A percentile compares a stretch with the other conserved stretches of the same genome.
phyloP scores from a whole-genome alignment of 345 rosid species.

The Populus deltoides region DNA sequence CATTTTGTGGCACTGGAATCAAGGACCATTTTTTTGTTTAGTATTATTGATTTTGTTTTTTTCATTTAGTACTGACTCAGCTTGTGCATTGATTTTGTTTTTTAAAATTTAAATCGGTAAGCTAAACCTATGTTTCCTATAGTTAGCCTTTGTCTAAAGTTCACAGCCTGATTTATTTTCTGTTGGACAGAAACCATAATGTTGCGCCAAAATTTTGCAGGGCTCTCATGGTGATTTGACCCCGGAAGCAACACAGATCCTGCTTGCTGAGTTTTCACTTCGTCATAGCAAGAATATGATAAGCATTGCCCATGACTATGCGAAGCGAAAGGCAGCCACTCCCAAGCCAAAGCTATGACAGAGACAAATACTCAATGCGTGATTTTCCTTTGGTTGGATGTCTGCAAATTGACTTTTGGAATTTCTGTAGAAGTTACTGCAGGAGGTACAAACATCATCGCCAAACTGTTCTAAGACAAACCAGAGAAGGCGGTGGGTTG shows the following conservation, averaged over 20 bases:
- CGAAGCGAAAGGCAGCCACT: constrained; percentile 44
- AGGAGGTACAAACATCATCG: neutral
- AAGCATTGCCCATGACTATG: constrained; percentile 65
- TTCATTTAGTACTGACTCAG: neutral
- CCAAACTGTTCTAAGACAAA: neutral
- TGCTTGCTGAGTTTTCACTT: constrained; percentile 79
- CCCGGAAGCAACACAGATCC: constrained; percentile 60
- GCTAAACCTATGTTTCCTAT: no score
- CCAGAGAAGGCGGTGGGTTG: neutral
- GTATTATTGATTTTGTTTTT: neutral
- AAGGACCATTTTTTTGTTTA: neutral
- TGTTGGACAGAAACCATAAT: neutral
- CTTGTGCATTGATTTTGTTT: no score
- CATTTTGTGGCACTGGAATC: neutral
- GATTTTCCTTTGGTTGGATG: neutral
- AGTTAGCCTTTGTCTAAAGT: no score
- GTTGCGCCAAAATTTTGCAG: constrained; percentile 33
- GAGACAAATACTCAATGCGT: neutral
- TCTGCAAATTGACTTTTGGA: neutral
- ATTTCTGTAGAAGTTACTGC: neutral
- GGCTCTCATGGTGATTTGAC: constrained; percentile 83
- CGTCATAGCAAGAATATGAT: constrained; percentile 74
- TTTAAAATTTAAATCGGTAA: no score
- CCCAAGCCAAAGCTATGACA: constrained; percentile 35
- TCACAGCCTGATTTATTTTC: neutral